Percentiles rank a stretch among this genome's conserved stretches.
phyloP scores from a whole-genome alignment of 305 asterid species.

The Striga hermonthica region DNA sequence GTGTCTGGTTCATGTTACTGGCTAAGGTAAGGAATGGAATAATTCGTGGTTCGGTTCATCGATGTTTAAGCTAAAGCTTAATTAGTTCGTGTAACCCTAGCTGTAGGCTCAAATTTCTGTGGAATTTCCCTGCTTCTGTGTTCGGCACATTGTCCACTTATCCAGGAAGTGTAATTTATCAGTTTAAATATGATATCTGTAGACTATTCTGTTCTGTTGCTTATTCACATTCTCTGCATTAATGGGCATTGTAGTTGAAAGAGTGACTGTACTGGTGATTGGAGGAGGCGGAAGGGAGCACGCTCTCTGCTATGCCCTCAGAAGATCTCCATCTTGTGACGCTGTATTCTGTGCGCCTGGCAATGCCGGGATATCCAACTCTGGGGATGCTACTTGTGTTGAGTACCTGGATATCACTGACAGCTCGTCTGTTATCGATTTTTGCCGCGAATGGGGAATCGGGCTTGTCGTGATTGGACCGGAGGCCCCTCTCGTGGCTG shows the following conservation, averaged over 20 bases:
- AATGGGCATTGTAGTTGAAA: constrained; percentile 49
- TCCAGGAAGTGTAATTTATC: neutral
- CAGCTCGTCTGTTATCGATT: constrained; percentile 69
- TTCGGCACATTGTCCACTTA: too few relatives aligned
- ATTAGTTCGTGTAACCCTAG: neutral
- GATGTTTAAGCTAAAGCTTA: neutral
- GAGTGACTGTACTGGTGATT: constrained; percentile 77
- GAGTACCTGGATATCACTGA: constrained; percentile 61
- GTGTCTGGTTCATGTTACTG: neutral
- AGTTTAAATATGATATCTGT: neutral
- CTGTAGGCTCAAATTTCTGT: neutral
- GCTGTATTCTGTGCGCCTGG: constrained; percentile 96
- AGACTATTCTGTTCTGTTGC: neutral
- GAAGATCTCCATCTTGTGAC: constrained; percentile 78
- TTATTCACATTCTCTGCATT: constrained; percentile 5
- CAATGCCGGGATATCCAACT: constrained; percentile 76
- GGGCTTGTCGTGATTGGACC: constrained; percentile 91
- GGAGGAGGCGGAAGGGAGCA: constrained; percentile 99
- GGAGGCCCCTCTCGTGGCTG: constrained; percentile 96
- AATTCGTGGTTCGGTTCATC: neutral
- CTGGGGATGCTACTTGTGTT: constrained; percentile 90
- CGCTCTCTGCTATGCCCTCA: constrained; percentile 76
- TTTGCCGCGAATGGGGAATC: constrained; percentile 77
- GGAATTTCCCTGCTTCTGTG: neutral
- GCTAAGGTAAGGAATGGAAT: neutral